Conservation (phyloP, 768 basidiomycete species). For the Amanita rubescens region DNA sequence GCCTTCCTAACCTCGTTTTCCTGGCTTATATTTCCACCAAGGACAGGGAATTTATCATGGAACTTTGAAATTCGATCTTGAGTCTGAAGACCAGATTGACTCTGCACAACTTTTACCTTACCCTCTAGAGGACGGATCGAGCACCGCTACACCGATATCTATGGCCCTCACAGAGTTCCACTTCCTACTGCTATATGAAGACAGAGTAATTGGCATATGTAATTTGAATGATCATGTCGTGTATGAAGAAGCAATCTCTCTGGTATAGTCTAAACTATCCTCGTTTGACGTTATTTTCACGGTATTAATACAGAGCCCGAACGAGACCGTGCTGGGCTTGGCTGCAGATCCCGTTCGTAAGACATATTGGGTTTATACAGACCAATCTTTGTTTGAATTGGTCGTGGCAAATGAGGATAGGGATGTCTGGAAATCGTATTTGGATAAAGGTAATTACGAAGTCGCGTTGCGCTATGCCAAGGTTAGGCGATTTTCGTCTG, state of each 20-base stretch:
- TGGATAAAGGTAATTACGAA: slow-evolving; percentile 74
- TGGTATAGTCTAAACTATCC: slow-evolving; percentile 46
- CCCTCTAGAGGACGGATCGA: slow-evolving; percentile 21
- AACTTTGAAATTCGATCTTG: slow-evolving; percentile 58
- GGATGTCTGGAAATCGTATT: slow-evolving; percentile 90
- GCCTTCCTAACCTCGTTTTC: not conserved
- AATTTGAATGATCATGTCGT: slow-evolving; percentile 72
- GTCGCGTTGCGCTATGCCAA: slow-evolving; percentile 75
- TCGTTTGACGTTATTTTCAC: not conserved
- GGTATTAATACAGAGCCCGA: slow-evolving; percentile 52
- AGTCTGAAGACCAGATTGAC: slow-evolving; percentile 71
- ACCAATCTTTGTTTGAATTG: slow-evolving; percentile 83
- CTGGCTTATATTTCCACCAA: slow-evolving; percentile 21
- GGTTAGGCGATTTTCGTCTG: slow-evolving; percentile 32
- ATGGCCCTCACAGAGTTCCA: slow-evolving; percentile 89
- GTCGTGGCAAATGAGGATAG: slow-evolving; percentile 82
- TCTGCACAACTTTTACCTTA: slow-evolving; percentile 75
- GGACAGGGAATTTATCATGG: slow-evolving; percentile 90
- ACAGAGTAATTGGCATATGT: slow-evolving; percentile 72
- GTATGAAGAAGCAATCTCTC: slow-evolving; percentile 76
- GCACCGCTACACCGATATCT: slow-evolving; percentile 54
- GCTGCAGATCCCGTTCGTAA: slow-evolving; percentile 79
- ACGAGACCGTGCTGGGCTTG: slow-evolving; percentile 66
- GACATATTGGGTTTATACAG: slow-evolving; percentile 94
- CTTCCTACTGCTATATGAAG: slow-evolving; percentile 76